phyloP scores from a whole-genome alignment of 1,284 basidiomycete species.

The Puccinia triticina region DNA sequence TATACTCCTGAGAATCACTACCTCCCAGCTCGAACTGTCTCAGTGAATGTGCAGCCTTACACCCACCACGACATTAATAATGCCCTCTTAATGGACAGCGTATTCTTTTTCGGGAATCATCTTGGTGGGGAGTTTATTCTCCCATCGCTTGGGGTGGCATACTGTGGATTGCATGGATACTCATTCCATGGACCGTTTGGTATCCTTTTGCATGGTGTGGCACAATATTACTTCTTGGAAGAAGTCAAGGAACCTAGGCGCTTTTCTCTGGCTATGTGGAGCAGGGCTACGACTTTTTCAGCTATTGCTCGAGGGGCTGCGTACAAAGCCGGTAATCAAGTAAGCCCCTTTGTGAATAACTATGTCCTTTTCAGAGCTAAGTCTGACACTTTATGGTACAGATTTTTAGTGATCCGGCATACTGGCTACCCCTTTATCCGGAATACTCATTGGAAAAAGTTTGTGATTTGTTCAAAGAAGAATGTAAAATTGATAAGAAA shows the following conservation, averaged over 20 bases:
- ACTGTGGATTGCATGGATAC: not conserved
- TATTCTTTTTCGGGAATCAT: not conserved
- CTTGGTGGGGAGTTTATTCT: not conserved
- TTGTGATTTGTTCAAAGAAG: no score
- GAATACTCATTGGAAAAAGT: no score
- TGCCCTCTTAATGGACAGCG: no score
- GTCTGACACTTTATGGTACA: not conserved
- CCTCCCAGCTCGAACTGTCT: not conserved
- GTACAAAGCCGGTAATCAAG: not conserved
- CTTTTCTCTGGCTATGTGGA: slow-evolving; percentile 7
- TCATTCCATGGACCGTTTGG: not conserved
- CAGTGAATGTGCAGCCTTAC: not conserved
- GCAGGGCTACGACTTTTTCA: not conserved
- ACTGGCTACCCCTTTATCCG: not conserved
- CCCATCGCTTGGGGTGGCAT: not conserved
- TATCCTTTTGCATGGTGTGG: no score
- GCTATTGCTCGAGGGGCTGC: not conserved
- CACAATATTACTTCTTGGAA: not conserved
- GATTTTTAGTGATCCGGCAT: not conserved
- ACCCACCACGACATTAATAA: not conserved
- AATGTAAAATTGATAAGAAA: no score
- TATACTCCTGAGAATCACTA: no score
- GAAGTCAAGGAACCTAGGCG: not conserved
- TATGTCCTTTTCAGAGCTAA: not conserved
- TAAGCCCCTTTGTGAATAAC: not conserved